Evolutionary conservation across 495 filamentous ascomycete species (phyloP), one percentile per base, ranked within the genome.

Genomic region (Recurvomyces mirabilis): DNA sequence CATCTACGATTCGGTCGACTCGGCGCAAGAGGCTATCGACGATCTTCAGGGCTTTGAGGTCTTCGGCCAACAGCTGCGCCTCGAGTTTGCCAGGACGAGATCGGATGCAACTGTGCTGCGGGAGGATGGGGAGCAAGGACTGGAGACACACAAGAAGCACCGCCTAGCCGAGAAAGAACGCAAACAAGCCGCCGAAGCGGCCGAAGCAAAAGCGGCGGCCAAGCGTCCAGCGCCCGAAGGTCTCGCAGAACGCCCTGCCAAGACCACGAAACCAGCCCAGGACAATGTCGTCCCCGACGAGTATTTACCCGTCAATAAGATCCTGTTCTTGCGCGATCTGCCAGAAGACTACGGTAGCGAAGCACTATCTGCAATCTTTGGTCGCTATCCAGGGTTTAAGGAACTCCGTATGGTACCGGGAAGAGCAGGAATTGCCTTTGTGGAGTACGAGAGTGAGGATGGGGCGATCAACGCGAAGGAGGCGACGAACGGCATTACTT

Each of bases 241-340:
- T 2, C 57, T 68, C 36, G 66, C 69, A 47, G 63, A 73, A 34
- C 68, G 72, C 28, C 43, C 65, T 18, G 67, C 68, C 21, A 78
- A 84, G 20, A 79, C 83, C 4, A 64, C 74, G 53, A 94, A 93
- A 68, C 72, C 79, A 11, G 70, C 77, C 14, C 75, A 81, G 56
- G 82, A 81, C 21, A 72, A 79, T 19, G 82, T 93, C 36, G 77
- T 96, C 13, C 91, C 91, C 1, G 93, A 95, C 73, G 91, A 99
- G 65, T 96, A 93, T 60, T 75, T 96, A 0, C 91, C 87, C 2
- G 89, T 93, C 34, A 99, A 96, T 73, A 93, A 93, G 66, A 91
- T 86, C 48, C 73, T 99, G n/a, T 94, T 96, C 71, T 68, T 96
- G 39, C 87, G 88, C 64, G 87, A 94, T 54, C 58, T 99, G 35